These are phyloP conservation scores for Monosporascus ibericus DNA, from an alignment of 2,329 filamentous ascomycete genomes.

Conservation along the genomic window DNA sequence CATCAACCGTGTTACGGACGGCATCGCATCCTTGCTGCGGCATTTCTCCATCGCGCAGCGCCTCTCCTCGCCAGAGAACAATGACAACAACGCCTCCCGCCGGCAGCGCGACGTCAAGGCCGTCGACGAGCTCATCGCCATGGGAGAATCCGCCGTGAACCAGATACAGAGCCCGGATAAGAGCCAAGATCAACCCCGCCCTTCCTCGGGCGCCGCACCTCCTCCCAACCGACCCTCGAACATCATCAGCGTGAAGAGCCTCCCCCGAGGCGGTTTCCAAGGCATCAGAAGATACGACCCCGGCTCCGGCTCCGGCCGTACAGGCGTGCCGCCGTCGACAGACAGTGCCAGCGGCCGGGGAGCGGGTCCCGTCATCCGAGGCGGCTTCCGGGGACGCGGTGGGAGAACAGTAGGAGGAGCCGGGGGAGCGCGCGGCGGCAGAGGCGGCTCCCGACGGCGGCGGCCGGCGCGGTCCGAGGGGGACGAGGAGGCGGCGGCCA, in stretches of 20 bases:
- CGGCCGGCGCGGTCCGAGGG: not conserved
- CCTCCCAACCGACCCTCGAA: constrained; percentile 17
- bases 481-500: constrained; percentile 1
- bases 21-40: constrained; percentile 24
- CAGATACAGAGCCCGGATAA: not conserved
- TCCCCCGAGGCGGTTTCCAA: constrained; percentile 25
- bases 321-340: constrained; percentile 4
- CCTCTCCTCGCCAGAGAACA: constrained; percentile 7
- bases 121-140: constrained; percentile 18
- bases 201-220: not conserved
- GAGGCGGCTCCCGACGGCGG: constrained; percentile 3
- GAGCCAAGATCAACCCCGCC: not conserved
- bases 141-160: constrained; percentile 2
- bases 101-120: constrained; percentile 19
- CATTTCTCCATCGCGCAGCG: constrained; percentile 25
- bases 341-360: not conserved
- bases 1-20: constrained; percentile 20
- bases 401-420: constrained; percentile 4
- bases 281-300: constrained; percentile 1
- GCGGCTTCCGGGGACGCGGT: constrained; percentile 14
- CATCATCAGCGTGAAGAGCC: constrained; percentile 33
- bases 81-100: constrained; percentile 5
- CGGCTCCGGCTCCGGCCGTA: not conserved
- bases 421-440: constrained; percentile 1
- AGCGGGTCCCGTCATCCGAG: constrained; percentile 10